Evolutionary conservation across 495 filamentous ascomycete species (phyloP).

Genomic region (Bryoglossum gracile): DNA sequence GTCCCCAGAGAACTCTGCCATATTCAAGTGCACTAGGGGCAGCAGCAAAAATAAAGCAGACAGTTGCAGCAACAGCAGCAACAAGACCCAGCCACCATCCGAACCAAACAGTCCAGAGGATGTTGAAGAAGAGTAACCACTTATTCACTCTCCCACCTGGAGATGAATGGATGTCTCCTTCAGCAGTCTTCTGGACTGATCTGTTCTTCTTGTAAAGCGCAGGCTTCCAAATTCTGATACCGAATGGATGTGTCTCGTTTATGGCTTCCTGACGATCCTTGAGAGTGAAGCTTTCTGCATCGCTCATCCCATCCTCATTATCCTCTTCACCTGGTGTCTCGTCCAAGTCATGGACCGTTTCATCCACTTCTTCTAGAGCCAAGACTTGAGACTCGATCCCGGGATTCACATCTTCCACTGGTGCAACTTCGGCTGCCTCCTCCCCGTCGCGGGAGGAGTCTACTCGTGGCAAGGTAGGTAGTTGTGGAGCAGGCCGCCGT

Average conservation of each 20-base stretch:
- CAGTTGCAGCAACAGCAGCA: conserved; percentile 60
- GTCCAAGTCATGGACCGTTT: conserved; percentile 26
- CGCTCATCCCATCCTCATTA: conserved; percentile 57
- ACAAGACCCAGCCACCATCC: conserved; percentile 94
- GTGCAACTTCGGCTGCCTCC: conserved; percentile 38
- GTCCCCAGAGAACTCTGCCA: conserved; percentile 73
- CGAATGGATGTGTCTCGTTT: conserved; percentile 97
- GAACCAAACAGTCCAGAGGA: conserved; percentile 85
- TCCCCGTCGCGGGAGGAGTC: conserved; percentile 35
- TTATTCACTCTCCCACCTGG: conserved; percentile 81
- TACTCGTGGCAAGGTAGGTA: conserved; percentile 49
- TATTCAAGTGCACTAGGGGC: conserved; percentile 78
- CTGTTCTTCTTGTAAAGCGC: conserved; percentile 96
- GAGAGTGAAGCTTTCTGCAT: conserved; percentile 74
- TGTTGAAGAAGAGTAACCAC: conserved; percentile 78
- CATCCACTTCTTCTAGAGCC: conserved; percentile 22
- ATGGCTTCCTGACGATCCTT: conserved; percentile 97
- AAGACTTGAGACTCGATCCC: conserved; percentile 19
- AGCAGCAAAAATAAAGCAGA: conserved; percentile 75
- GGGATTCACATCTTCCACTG: conserved; percentile 12
- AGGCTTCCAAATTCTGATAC: conserved; percentile 98
- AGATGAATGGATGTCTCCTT: conserved; percentile 94
- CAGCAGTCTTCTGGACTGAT: conserved; percentile 91
- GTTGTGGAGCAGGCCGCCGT: conserved; percentile 52
- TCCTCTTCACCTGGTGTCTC: conserved; percentile 23